Percentiles rank a stretch among this genome's conserved stretches.
Conservation (phyloP, 441 rosid genomes). For the Populus trichocarpa region DNA sequence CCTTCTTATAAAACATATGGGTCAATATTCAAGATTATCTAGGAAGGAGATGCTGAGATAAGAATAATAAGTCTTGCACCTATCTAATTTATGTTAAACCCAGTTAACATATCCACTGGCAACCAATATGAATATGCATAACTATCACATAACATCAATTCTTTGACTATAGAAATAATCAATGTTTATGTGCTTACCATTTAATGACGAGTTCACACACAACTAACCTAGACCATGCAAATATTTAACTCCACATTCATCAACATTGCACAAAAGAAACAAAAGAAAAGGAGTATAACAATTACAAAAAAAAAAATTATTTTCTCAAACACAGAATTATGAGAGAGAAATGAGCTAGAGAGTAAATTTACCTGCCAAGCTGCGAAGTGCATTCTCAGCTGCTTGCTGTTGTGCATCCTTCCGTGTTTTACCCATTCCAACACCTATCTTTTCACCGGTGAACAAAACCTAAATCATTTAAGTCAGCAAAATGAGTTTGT, state of each 20-base stretch:
- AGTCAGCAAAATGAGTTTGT: conserved; percentile 16
- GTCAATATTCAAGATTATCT: conserved; percentile 3
- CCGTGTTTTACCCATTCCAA: conserved; percentile 98
- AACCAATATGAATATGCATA: not conserved
- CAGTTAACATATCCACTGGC: not conserved
- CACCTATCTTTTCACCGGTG: conserved; percentile 94
- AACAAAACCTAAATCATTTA: conserved; percentile 60
- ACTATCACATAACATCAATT: not conserved
- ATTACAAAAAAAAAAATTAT: too few relatives aligned
- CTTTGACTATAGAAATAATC: not conserved
- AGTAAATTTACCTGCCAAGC: conserved; percentile 67
- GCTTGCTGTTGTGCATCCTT: conserved; percentile 99
- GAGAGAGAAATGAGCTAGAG: not conserved
- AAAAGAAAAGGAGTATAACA: not conserved
- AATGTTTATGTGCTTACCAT: too few relatives aligned
- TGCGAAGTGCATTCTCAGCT: conserved; percentile 93
- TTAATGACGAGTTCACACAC: not conserved
- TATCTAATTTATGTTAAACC: not conserved
- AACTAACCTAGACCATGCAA: not conserved
- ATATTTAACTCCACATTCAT: not conserved
- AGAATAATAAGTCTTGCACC: not conserved
- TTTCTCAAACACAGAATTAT: not conserved
- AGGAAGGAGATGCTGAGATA: not conserved
- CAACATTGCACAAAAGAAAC: not conserved
- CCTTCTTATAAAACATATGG: not conserved